These are phyloP conservation scores for Aeschynomene evenia DNA, from an alignment of 306 rosid genomes.

Conservation along the genomic window DNA sequence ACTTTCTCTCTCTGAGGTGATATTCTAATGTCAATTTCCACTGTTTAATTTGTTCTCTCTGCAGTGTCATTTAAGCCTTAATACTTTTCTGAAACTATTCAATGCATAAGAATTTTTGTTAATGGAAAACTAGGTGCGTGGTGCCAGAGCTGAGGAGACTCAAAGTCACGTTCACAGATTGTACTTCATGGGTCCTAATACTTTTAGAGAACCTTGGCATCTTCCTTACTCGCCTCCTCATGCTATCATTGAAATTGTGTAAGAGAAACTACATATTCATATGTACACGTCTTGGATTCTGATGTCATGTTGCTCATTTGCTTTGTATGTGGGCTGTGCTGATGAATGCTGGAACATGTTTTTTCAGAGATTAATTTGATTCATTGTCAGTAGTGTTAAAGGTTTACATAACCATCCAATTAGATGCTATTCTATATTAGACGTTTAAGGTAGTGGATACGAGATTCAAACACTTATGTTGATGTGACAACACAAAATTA, in stretches of 20 bases:
- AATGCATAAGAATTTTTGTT: conserved; percentile 4
- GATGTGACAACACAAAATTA: too few species aligned
- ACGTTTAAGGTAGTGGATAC: too few species aligned
- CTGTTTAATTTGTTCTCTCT: conserved; percentile 26
- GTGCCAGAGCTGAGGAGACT: conserved; percentile 87
- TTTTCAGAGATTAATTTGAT: not conserved
- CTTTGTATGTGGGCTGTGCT: conserved; percentile 9
- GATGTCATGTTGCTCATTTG: conserved; percentile 11
- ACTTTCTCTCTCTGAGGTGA: conserved; percentile 95
- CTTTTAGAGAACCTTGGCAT: conserved; percentile 99
- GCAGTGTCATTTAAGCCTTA: conserved; percentile 12
- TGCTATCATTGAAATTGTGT: conserved; percentile 97
- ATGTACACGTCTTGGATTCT: conserved; percentile 16
- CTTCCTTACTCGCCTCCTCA: conserved; percentile 98
- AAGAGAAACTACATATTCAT: conserved; percentile 46
- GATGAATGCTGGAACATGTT: conserved; percentile 18
- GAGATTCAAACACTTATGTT: too few species aligned
- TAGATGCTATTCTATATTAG: too few species aligned
- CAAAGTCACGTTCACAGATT: conserved; percentile 95
- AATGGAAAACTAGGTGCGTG: conserved; percentile 64
- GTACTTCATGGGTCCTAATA: conserved; percentile 97
- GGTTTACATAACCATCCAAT: too few species aligned
- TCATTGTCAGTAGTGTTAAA: too few species aligned
- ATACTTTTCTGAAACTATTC: conserved; percentile 20
- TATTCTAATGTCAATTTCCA: conserved; percentile 14